These are phyloP conservation scores for Tardiomyces blankii DNA, from an alignment of 1,139 yeast genomes.

Conservation along the genomic window DNA sequence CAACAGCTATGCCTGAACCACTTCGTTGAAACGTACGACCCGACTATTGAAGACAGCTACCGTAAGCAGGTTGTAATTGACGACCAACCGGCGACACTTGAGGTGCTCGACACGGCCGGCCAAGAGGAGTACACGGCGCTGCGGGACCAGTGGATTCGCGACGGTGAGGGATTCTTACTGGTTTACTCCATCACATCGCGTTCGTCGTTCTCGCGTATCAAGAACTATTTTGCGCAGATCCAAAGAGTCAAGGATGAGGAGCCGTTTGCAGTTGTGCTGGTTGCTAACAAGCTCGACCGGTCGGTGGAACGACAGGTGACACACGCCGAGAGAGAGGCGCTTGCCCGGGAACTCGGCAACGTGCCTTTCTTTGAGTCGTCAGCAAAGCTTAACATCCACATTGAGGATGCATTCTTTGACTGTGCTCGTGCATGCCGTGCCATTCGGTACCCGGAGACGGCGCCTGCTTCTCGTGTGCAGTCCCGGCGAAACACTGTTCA, in stretches of 20 bases:
- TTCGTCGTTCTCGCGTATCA: conserved; percentile 68
- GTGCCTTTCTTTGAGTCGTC: conserved; percentile 88
- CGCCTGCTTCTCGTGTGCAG: background rate
- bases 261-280: conserved; percentile 73
- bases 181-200: conserved; percentile 89
- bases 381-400: conserved; percentile 84
- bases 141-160: conserved; percentile 87
- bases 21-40: conserved; percentile 93
- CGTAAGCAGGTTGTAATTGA: conserved; percentile 87
- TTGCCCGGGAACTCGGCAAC: conserved; percentile 74
- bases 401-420: conserved; percentile 81
- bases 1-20: background rate
- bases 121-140: conserved; percentile 95
- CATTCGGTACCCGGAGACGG: conserved; percentile 13
- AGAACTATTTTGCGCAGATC: conserved; percentile 80
- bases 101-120: conserved; percentile 95
- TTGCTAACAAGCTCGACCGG: conserved; percentile 76
- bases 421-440: conserved; percentile 71
- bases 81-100: conserved; percentile 83
- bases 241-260: conserved; percentile 56
- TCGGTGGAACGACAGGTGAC: conserved; percentile 64
- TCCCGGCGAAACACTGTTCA: background rate
- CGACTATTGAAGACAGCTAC: conserved; percentile 95
- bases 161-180: conserved; percentile 83
- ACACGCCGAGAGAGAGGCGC: conserved; percentile 69